phyloP scores from a whole-genome alignment of 345 rosid species.

The Conringia planisiliqua region DNA sequence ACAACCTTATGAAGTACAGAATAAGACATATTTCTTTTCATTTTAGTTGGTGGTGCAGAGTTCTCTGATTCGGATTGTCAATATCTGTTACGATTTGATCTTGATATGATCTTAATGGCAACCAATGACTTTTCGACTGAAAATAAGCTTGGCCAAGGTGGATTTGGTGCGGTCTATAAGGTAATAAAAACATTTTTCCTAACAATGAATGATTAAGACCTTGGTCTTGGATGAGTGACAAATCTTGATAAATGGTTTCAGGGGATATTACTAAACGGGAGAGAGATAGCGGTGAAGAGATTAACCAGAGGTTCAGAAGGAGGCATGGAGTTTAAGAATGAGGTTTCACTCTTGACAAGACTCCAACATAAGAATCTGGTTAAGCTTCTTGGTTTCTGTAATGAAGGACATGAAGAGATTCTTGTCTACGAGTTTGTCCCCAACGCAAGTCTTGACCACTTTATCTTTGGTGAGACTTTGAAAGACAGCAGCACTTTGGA shows the following conservation, averaged over 20 bases:
- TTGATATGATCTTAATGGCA: background rate
- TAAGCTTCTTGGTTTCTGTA: too few species aligned
- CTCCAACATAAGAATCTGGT: too few species aligned
- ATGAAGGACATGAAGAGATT: too few species aligned
- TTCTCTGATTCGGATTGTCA: background rate
- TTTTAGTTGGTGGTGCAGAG: background rate
- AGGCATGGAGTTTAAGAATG: too few species aligned
- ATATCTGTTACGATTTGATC: slow-evolving; percentile 1
- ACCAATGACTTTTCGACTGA: slow-evolving; percentile 22
- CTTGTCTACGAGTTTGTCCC: too few species aligned
- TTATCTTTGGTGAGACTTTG: too few species aligned
- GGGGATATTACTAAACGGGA: slow-evolving; percentile 37
- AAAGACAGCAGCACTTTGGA: too few species aligned
- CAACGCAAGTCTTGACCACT: too few species aligned
- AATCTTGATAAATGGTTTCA: background rate
- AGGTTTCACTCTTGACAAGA: too few species aligned
- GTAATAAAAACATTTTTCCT: background rate
- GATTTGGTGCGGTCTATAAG: slow-evolving; percentile 42
- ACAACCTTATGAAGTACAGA: background rate
- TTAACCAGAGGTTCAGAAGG: too few species aligned
- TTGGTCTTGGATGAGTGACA: background rate
- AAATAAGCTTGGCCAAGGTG: slow-evolving; percentile 41
- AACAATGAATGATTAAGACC: background rate
- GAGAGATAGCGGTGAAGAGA: slow-evolving; percentile 45
- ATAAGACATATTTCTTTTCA: too few species aligned